Conservation (phyloP, 2,329 filamentous ascomycete species). For the Ilyonectria mors-panacis region DNA sequence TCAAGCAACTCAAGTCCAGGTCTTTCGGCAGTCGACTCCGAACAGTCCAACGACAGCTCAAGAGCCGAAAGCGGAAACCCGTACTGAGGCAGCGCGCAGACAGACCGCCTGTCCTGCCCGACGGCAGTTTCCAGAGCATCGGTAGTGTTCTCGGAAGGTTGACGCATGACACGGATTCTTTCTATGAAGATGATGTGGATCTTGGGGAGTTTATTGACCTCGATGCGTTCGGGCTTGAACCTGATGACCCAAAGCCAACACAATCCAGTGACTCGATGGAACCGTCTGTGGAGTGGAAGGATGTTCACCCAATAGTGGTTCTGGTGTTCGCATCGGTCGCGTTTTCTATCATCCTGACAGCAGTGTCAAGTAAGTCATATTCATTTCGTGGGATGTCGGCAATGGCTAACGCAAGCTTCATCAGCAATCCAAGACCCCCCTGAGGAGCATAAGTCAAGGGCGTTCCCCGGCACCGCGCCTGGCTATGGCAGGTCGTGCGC, state of each 20-base stretch:
- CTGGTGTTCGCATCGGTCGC: slow-evolving; percentile 42
- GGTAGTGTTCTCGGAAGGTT: slow-evolving; percentile 20
- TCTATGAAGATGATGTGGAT: slow-evolving; percentile 24
- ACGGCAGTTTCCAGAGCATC: slow-evolving; percentile 16
- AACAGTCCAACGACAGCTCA: slow-evolving; percentile 34
- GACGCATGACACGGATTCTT: slow-evolving; percentile 28
- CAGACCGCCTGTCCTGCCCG: slow-evolving; percentile 2
- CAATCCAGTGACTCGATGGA: background rate
- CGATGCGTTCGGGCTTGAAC: slow-evolving; percentile 27
- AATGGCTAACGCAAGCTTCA: background rate
- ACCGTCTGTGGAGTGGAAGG: slow-evolving; percentile 5
- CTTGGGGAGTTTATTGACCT: slow-evolving; percentile 34
- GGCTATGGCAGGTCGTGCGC: slow-evolving; percentile 35
- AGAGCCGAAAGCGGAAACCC: slow-evolving; percentile 19
- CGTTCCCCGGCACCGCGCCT: slow-evolving; percentile 20
- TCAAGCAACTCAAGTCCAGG: slow-evolving; percentile 10
- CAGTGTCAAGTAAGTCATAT: slow-evolving; percentile 34
- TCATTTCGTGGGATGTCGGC: too few species aligned
- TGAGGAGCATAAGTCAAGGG: slow-evolving; percentile 17
- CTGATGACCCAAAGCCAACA: slow-evolving; percentile 1
- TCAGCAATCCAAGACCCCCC: slow-evolving; percentile 40
- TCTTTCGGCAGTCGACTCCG: slow-evolving; percentile 35
- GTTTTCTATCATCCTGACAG: slow-evolving; percentile 37
- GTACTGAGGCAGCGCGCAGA: background rate
- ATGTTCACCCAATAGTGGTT: slow-evolving; percentile 35